phyloP scores from a whole-genome alignment of 1,139 yeast species.

The Geotrichum restrictum region DNA sequence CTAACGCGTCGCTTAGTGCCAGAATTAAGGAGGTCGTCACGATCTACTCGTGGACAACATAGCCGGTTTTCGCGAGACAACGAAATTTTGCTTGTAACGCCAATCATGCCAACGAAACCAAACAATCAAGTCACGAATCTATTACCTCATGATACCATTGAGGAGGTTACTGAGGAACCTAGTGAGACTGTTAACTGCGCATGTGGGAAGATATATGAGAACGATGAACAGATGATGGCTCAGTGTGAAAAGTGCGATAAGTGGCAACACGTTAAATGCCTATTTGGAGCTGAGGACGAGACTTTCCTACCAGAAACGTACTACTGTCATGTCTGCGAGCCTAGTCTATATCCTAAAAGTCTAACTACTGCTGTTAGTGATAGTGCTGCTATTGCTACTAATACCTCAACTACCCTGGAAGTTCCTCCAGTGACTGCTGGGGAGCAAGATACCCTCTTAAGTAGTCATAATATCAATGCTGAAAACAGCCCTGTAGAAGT shows the following conservation, averaged over 20 bases:
- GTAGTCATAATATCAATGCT: conserved; percentile 6
- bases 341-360: conserved; percentile 39
- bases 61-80: conserved; percentile 36
- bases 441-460: conserved; percentile 4
- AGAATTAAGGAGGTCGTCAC: conserved; percentile 36
- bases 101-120: conserved; percentile 3
- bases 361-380: conserved; percentile 2
- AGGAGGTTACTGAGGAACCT: conserved; percentile 20
- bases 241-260: conserved; percentile 74
- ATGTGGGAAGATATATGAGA: conserved; percentile 56
- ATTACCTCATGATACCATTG: conserved; percentile 12
- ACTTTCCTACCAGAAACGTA: conserved; percentile 47
- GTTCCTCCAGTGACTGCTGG: not conserved
- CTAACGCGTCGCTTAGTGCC: not conserved
- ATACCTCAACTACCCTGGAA: not conserved
- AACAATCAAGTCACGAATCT: not conserved
- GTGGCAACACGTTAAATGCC: conserved; percentile 83
- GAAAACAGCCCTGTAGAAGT: conserved; percentile 12
- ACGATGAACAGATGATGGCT: conserved; percentile 62
- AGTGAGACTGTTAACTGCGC: conserved; percentile 50
- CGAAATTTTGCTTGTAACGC: conserved; percentile 10
- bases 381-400: conserved; percentile 1
- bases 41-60: conserved; percentile 46
- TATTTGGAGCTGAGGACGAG: conserved; percentile 50
- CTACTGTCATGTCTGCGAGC: conserved; percentile 51